A percentile compares a stretch with the other conserved stretches of the same genome.
phyloP scores from a whole-genome alignment of 208 protist genomes.

The Trypanosoma rangeli region DNA sequence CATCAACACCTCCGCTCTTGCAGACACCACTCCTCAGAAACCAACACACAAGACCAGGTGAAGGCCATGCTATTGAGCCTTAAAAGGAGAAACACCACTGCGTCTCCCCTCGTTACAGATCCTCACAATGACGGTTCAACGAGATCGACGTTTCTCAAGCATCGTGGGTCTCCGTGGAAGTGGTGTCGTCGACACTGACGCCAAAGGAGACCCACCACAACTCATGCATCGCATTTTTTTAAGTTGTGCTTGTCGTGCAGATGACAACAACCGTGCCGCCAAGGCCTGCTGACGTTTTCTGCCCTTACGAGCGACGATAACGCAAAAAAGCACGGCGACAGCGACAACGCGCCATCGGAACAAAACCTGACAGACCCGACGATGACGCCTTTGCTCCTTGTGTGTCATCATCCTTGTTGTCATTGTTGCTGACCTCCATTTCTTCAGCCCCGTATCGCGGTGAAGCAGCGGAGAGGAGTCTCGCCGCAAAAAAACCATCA shows the following conservation, averaged over 20 bases:
- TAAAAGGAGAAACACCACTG: not conserved
- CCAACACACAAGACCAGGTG: not conserved
- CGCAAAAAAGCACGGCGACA: conserved; percentile 9
- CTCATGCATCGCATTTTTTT: not conserved
- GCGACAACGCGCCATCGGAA: conserved; percentile 8
- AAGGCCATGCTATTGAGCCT: not conserved
- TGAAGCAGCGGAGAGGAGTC: conserved; percentile 9
- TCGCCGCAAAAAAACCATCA: conserved; percentile 15
- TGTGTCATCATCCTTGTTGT: not conserved
- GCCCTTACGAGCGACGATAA: not conserved
- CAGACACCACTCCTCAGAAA: too few species aligned
- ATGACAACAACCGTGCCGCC: not conserved
- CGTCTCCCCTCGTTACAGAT: not conserved
- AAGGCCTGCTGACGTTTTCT: not conserved
- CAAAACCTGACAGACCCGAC: not conserved
- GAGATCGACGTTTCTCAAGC: not conserved
- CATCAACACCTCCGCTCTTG: too few species aligned
- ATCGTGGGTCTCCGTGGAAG: not conserved
- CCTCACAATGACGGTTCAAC: not conserved
- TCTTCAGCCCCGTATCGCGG: conserved; percentile 11
- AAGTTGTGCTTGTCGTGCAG: not conserved
- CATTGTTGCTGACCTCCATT: conserved; percentile 7
- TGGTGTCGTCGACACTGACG: not conserved
- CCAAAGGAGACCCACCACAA: not conserved
- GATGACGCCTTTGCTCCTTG: not conserved